Evolutionary conservation across 208 protist genomes (phyloP), one percentile per base, ranked within the genome.

Genomic region (Tritrichomonas foetus): DNA sequence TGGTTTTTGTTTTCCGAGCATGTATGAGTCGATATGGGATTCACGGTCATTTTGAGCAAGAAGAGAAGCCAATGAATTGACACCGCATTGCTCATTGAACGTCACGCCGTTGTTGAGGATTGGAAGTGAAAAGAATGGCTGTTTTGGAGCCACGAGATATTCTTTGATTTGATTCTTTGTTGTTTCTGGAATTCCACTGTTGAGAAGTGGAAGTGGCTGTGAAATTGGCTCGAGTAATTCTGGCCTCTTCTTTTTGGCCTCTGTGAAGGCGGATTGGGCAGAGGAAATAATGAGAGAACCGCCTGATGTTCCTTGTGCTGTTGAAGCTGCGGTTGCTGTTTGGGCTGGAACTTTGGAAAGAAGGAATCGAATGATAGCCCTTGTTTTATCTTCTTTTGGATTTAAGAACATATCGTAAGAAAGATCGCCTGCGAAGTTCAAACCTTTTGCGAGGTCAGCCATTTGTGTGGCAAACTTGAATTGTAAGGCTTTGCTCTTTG

Each of bases 31-130:
- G 25, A 89, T 57, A 39, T 89, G 47, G 30, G 27, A 27, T 33
- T 89, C 78, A 61, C 78, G 41, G 39, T 89, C 78, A 27, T 89
- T 89, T 0, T 11, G 27, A 20, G 78, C 41, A n/a, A 89, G 16
- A 89, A 89, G 78, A 39, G 78, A 89, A 22, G 78, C 78, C 5
- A 89, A 61, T 53, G 78, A 89, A 47, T 89, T 89, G 41, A 14
- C 14, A 8, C 47, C 47, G 78, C 44, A 47, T 49, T 89, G 78
- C 33, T 33, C 9, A 27, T 57, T 89, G 47, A 89, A 89, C 20
- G 78, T 22, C 22, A 57, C 39, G 78, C 47, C 41, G 16, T 44
- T 53, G 47, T 57, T 89, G 25, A 89, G 39, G 47, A 89, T 49
- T 57, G 78, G 78, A 2, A 53, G 27, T 27, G 41, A 41, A 57